Percentiles rank a stretch among this genome's conserved stretches.
Evolutionary conservation across 2,329 filamentous ascomycete species (phyloP).

Genomic region (Ambrosiella beaveri): DNA sequence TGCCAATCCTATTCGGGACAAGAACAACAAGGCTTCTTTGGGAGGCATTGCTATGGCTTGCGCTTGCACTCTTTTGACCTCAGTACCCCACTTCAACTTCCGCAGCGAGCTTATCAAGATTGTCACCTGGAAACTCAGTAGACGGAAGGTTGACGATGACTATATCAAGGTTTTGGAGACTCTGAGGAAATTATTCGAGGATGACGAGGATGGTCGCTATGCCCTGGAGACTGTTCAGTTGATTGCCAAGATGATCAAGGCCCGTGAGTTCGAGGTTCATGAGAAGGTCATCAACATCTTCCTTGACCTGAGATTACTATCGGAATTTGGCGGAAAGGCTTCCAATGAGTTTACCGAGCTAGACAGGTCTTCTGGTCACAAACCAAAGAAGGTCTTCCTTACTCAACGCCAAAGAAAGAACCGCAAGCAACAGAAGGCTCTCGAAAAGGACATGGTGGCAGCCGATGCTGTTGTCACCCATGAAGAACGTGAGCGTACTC

Average conservation of each 20-base stretch:
- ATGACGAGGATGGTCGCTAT: conserved; percentile 79
- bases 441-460: conserved; percentile 85
- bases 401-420: conserved; percentile 78
- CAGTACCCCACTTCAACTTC: conserved; percentile 96
- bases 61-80: conserved; percentile 59
- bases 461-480: conserved; percentile 82
- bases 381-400: conserved; percentile 66
- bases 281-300: conserved; percentile 83
- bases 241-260: conserved; percentile 89
- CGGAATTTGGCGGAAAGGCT: conserved; percentile 71
- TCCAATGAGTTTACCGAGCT: conserved; percentile 60
- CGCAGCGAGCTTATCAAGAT: conserved; percentile 75
- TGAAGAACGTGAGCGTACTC: conserved; percentile 84
- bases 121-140: conserved; percentile 66
- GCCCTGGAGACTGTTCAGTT: conserved; percentile 74
- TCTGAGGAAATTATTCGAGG: conserved; percentile 62
- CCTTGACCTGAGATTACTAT: conserved; percentile 70
- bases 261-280: conserved; percentile 63
- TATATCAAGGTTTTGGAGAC: conserved; percentile 63
- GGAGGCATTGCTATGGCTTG: conserved; percentile 69
- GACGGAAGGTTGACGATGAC: conserved; percentile 51
- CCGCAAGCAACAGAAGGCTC: conserved; percentile 65
- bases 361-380: conserved; percentile 33
- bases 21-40: conserved; percentile 27
- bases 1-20: conserved; percentile 16